A percentile compares a stretch with the other conserved stretches of the same genome.
These are phyloP conservation scores for Fusarium sp. DNA, from an alignment of 2,329 filamentous ascomycete genomes.

Conservation along the genomic window DNA sequence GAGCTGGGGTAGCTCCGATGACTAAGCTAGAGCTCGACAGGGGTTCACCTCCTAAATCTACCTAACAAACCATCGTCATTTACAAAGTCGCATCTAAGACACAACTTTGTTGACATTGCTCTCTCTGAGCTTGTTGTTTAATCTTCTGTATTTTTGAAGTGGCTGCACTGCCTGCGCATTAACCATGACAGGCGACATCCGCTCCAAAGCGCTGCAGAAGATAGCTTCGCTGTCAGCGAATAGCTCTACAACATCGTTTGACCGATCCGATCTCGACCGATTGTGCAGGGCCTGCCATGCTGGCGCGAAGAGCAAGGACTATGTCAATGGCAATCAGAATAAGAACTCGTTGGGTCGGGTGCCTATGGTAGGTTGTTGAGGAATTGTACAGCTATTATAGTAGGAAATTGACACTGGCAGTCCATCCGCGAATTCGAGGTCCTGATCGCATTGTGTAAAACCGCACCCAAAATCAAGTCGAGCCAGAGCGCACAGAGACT, in stretches of 20 bases:
- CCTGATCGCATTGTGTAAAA: constrained; percentile 89
- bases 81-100: constrained; percentile 26
- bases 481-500: constrained; percentile 81
- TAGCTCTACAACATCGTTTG: constrained; percentile 65
- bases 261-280: constrained; percentile 72
- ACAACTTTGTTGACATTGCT: constrained; percentile 38
- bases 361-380: constrained; percentile 67
- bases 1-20: constrained; percentile 55
- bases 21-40: constrained; percentile 53
- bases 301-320: constrained; percentile 58
- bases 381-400: neutral
- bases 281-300: constrained; percentile 69
- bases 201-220: constrained; percentile 72
- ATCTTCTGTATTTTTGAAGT: constrained; percentile 15
- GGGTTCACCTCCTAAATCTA: constrained; percentile 44
- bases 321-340: constrained; percentile 62
- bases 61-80: constrained; percentile 42
- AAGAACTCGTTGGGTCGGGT: constrained; percentile 63
- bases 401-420: constrained; percentile 59
- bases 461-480: constrained; percentile 79
- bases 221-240: constrained; percentile 72
- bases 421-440: constrained; percentile 92
- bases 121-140: constrained; percentile 9
- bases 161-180: neutral
- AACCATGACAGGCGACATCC: constrained; percentile 67